These are phyloP conservation scores for Candida chilensis DNA, from an alignment of 805 yeast species.

Conservation along the genomic window DNA sequence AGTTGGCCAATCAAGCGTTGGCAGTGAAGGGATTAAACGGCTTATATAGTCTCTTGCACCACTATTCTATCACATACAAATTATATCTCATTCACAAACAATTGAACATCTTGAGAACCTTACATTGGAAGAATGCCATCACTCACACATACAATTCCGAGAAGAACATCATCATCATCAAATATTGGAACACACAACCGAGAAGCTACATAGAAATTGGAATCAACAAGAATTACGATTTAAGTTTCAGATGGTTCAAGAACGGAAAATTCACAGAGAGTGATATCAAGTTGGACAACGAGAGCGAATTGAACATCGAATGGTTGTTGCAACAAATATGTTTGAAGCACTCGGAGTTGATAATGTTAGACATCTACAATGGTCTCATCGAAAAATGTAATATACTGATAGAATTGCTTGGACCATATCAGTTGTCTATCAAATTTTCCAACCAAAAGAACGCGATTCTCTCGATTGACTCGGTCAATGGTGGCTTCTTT, in stretches of 20 bases:
- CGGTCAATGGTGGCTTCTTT: conserved; percentile 28
- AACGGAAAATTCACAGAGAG: conserved; percentile 36
- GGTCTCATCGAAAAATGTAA: too few species aligned
- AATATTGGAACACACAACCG: conserved; percentile 54
- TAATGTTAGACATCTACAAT: conserved; percentile 17
- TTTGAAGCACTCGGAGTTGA: conserved; percentile 25
- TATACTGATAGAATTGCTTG: conserved; percentile 13
- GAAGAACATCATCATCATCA: conserved; percentile 41
- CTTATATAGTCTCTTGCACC: conserved; percentile 46
- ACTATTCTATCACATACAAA: conserved; percentile 56
- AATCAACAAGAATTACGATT: conserved; percentile 31
- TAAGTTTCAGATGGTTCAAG: conserved; percentile 55
- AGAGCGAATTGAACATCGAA: conserved; percentile 17
- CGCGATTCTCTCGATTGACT: conserved; percentile 17
- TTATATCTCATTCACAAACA: conserved; percentile 52
- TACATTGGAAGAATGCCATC: conserved; percentile 50
- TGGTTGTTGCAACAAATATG: conserved; percentile 24
- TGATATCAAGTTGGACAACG: conserved; percentile 16
- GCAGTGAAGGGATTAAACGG: conserved; percentile 35
- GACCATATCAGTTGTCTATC: conserved; percentile 13
- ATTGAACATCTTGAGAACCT: conserved; percentile 35
- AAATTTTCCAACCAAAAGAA: conserved; percentile 15
- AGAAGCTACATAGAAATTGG: conserved; percentile 53
- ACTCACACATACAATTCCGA: conserved; percentile 50
- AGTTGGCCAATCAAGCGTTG: conserved; percentile 43